Evolutionary conservation across 352 stramenopile species (phyloP), one percentile per base, ranked within the genome.

Genomic region (Pythium periplocum): DNA sequence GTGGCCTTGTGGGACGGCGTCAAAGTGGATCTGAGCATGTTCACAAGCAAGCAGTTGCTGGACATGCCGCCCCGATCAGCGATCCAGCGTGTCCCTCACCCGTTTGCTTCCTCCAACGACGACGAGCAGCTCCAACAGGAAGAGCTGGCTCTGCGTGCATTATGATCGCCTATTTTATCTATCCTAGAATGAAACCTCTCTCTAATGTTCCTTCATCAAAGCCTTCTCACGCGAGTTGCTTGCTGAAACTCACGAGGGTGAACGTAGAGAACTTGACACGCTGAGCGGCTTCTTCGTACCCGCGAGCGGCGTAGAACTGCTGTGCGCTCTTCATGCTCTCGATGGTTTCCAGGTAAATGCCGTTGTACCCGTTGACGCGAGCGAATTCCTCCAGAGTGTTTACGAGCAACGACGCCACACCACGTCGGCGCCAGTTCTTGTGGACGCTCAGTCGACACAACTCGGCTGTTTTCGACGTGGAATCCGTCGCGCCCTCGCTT

Each of bases 311-410:
- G 37, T 90, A 90, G 6, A 90, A 66, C 31, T 67, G 50, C 51
- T 87, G 71, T 34, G 80, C 75, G 2, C 61, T 64, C 44, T 68
- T 35, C 80, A 90, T 88, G 6, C 59, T 64, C 9, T 62, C 75
- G 51, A 90, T 86, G 4, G 80, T 90, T 33, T 90, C 80, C 12
- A 88, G 64, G 33, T 49, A 45, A 43, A 90, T 69, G 3, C 66
- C 31, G 3, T 50, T 35, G 48, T 74, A 87, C 2, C 58, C 61
- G 12, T 39, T 55, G 30, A 54, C 62, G 4, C 9, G 33, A 0
- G 62, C 64, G 59, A 83, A 86, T 6, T 2, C 9, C 50, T 91
- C 80, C 6, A 84, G 57, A 3, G 48, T 55, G 32, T 37, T 31
- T 1, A 91, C 66, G 31, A 91, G 61, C 41, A 64, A 47, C 41